Percentiles rank a stretch among this genome's conserved stretches.
These are phyloP conservation scores for Atkinsonella texensis DNA, from an alignment of 2,329 filamentous ascomycete genomes.

Conservation along the genomic window DNA sequence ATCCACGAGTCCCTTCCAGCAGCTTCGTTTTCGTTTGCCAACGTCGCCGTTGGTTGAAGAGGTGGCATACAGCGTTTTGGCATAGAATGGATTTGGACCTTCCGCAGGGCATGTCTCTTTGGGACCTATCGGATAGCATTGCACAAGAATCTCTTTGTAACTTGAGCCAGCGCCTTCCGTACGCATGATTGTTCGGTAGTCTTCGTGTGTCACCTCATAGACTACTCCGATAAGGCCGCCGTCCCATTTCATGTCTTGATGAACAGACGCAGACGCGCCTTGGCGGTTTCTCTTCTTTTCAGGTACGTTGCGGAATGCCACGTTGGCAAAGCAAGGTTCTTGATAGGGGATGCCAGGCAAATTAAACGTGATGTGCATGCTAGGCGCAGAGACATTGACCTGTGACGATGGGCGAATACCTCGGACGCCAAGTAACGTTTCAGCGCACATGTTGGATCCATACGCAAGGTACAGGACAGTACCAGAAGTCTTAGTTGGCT, in stretches of 20 bases:
- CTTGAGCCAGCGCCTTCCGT: slow-evolving; percentile 79
- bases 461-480: slow-evolving; percentile 78
- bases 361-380: slow-evolving; percentile 69
- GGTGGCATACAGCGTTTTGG: slow-evolving; percentile 74
- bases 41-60: slow-evolving; percentile 24
- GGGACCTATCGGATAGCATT: slow-evolving; percentile 58
- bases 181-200: slow-evolving; percentile 77
- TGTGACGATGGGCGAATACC: slow-evolving; percentile 72
- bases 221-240: slow-evolving; percentile 86
- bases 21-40: slow-evolving; percentile 24
- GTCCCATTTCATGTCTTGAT: slow-evolving; percentile 40
- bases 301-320: slow-evolving; percentile 45
- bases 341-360: slow-evolving; percentile 73
- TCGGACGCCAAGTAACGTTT: slow-evolving; percentile 68
- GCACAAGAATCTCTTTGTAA: slow-evolving; percentile 75
- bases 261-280: not conserved
- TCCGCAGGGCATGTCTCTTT: slow-evolving; percentile 48
- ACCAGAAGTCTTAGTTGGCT: slow-evolving; percentile 12
- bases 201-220: slow-evolving; percentile 76
- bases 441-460: slow-evolving; percentile 73
- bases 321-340: slow-evolving; percentile 90
- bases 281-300: slow-evolving; percentile 21
- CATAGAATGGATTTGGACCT: slow-evolving; percentile 56
- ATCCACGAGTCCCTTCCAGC: slow-evolving; percentile 34
- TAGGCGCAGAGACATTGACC: slow-evolving; percentile 71